phyloP scores from a whole-genome alignment of 164 flowering plant genomes.

The Magnolia changhungtana region DNA sequence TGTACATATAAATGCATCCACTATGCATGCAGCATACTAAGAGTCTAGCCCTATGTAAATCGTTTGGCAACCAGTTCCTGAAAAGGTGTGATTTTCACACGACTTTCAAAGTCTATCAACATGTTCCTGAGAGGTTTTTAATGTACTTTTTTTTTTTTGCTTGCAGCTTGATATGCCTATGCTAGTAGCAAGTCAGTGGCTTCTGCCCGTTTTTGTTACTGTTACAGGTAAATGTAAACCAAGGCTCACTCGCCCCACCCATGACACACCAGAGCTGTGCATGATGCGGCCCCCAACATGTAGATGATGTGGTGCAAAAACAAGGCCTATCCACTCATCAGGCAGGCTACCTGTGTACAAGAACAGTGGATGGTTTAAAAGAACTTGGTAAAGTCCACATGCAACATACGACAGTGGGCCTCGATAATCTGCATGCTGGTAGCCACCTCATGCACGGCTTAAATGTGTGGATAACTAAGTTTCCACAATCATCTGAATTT shows the following conservation, averaged over 20 bases:
- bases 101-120: background rate
- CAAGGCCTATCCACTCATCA: background rate
- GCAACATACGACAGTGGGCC: background rate
- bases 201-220: conserved; percentile 63
- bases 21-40: too few relatives aligned
- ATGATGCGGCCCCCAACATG: background rate
- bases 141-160: background rate
- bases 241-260: background rate
- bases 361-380: too few relatives aligned
- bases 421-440: background rate
- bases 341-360: too few relatives aligned
- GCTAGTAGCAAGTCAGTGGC: conserved; percentile 70
- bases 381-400: background rate
- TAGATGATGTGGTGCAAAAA: background rate
- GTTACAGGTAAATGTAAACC: conserved; percentile 47
- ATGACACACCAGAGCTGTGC: background rate
- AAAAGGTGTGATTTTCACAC: too few relatives aligned
- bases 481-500: background rate
- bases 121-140: background rate
- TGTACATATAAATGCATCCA: background rate
- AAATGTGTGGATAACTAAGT: background rate
- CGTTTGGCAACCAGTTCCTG: too few relatives aligned
- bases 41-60: too few relatives aligned
- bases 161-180: conserved; percentile 72
- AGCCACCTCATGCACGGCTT: background rate